Evolutionary conservation across 139 green algal species (phyloP), one percentile per base, ranked within the genome.

Genomic region (Asterochloris sp.): DNA sequence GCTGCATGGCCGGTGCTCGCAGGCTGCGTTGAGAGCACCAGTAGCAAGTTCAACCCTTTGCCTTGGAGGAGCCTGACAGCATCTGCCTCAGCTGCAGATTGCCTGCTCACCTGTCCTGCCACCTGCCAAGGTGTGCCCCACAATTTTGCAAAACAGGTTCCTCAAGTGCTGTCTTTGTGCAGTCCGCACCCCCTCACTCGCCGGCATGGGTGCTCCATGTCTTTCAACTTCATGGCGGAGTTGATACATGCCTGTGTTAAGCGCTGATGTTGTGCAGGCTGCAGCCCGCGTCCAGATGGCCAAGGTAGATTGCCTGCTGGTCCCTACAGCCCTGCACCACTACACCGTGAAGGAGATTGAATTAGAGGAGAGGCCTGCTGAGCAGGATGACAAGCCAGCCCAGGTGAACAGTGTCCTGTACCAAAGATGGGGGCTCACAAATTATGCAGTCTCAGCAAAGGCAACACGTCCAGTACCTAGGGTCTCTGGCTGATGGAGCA

Each of bases 311-410:
- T 26, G 91, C 19, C 88, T 96, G 78, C 82, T 96, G 74, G 93
- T 96, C 38, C 93, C 93, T 21, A 96, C 91, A 14, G 90, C 88
- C 10, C 87, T 93, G 6, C 89, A 95, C 69, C 90, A 95, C 83
- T 96, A 92, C 90, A 93, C 91, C 0, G 73, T 93, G 15, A 67
- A 78, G 62, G 89, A 94, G 69, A 86, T 95, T 11, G 68, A 79
- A 69, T 83, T 78, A 47, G 87, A 93, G 83, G 91, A 96, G 86
- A 47, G 79, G 8, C 62, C 62, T 62, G 60, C 54, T 69, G 60
- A 80, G 8, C 67, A 69, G 76, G 76, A 60, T 54, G 38, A 6
- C 38, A 54, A 54, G 38, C 38, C 38, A 54, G 38, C 6, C 38
- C 38, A 54, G 38, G 38, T 54, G 6, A 54, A 54, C 4, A 54